Conservation (phyloP, 2,329 filamentous ascomycete genomes). For the Raffaelea albimanens region DNA sequence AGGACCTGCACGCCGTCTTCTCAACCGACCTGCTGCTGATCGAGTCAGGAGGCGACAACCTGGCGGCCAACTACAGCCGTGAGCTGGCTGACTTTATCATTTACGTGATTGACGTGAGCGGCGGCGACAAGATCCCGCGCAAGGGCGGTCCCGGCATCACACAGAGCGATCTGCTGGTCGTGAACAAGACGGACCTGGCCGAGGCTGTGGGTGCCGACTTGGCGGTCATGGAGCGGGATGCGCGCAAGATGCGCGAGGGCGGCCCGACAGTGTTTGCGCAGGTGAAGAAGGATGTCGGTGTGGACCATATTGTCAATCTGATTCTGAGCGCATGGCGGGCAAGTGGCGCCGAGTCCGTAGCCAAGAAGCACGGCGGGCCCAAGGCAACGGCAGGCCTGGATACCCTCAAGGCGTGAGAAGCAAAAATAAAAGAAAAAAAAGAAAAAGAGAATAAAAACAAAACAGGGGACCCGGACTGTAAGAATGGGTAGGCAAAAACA, state of each 20-base stretch:
- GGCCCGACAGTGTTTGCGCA: constrained; percentile 93
- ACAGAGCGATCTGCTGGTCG: constrained; percentile 83
- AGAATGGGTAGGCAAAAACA: not conserved
- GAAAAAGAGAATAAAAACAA: not conserved
- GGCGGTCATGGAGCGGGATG: constrained; percentile 88
- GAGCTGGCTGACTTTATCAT: constrained; percentile 97
- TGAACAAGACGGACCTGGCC: constrained; percentile 96
- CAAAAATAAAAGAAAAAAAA: constrained; percentile 1
- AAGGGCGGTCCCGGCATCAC: constrained; percentile 97
- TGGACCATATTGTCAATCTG: constrained; percentile 79
- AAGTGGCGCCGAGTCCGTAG: constrained; percentile 64
- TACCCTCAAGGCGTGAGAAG: constrained; percentile 20
- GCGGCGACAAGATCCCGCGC: constrained; percentile 90
- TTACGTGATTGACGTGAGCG: constrained; percentile 95
- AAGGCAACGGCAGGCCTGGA: constrained; percentile 47
- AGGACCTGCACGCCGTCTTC: constrained; percentile 77
- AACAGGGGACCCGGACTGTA: not conserved
- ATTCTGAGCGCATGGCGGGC: constrained; percentile 89
- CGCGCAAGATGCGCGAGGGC: constrained; percentile 87
- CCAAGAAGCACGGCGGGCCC: constrained; percentile 45
- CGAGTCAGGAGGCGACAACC: constrained; percentile 90
- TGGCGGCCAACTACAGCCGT: constrained; percentile 91
- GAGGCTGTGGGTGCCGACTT: constrained; percentile 85
- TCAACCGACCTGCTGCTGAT: constrained; percentile 81
- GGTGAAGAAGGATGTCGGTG: constrained; percentile 83